phyloP scores from a whole-genome alignment of 2,329 filamentous ascomycete species.

The Parafenestella ontariensis region DNA sequence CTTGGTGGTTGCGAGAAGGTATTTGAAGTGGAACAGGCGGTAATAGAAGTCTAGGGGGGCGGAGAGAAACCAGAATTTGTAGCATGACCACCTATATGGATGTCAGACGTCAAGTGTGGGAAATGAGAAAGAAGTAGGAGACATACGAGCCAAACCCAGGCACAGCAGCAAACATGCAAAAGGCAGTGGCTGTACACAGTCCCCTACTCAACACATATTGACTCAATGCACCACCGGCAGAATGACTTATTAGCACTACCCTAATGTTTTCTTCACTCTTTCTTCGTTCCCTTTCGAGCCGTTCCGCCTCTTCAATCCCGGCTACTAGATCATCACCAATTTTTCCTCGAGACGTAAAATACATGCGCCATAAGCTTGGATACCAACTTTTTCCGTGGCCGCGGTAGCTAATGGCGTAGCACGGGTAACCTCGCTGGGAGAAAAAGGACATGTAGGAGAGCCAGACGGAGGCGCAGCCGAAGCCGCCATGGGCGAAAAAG shows the following conservation, averaged over 20 bases:
- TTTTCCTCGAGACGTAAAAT: slow-evolving; percentile 52
- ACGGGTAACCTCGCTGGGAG: slow-evolving; percentile 52
- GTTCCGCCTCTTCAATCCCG: slow-evolving; percentile 46
- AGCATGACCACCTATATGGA: slow-evolving; percentile 23
- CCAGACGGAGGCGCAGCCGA: slow-evolving; percentile 63
- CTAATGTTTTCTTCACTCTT: slow-evolving; percentile 32
- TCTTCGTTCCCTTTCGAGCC: slow-evolving; percentile 39
- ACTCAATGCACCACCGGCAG: slow-evolving; percentile 59
- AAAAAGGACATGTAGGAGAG: slow-evolving; percentile 61
- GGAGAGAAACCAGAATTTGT: slow-evolving; percentile 33
- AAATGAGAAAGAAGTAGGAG: background rate
- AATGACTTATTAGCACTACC: slow-evolving; percentile 60
- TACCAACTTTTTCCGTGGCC: slow-evolving; percentile 63
- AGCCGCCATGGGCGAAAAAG: slow-evolving; percentile 63
- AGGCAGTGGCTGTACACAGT: slow-evolving; percentile 51
- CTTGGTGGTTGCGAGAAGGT: slow-evolving; percentile 59
- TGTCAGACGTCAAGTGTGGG: slow-evolving; percentile 19
- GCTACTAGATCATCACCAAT: slow-evolving; percentile 57
- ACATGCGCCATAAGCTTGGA: slow-evolving; percentile 58
- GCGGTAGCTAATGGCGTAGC: slow-evolving; percentile 62
- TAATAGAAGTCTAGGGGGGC: slow-evolving; percentile 44
- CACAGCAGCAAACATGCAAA: slow-evolving; percentile 58
- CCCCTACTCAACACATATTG: slow-evolving; percentile 58
- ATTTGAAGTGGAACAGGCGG: slow-evolving; percentile 59
- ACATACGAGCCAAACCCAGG: slow-evolving; percentile 60